Conservation (phyloP, 305 asterid genomes). For the Solanum chacoense region DNA sequence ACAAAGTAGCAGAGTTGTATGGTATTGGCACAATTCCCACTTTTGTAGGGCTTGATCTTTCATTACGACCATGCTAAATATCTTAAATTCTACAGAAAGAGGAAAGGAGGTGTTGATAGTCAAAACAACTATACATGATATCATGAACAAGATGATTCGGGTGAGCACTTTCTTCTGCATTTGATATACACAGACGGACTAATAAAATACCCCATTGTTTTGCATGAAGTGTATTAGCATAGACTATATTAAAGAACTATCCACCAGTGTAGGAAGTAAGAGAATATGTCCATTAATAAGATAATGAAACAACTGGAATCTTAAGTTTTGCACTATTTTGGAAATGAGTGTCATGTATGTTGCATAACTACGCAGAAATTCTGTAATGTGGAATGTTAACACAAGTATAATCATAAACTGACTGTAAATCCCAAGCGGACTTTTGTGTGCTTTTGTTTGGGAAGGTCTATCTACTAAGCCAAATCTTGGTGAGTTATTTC, state of each 20-base stretch:
- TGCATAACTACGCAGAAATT: not conserved
- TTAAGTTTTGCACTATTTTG: not conserved
- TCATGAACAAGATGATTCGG: slow-evolving; percentile 95
- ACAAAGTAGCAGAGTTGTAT: slow-evolving; percentile 94
- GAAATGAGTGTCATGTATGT: not conserved
- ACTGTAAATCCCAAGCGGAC: not conserved
- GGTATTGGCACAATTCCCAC: slow-evolving; percentile 41
- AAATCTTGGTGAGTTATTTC: not conserved
- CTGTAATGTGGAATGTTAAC: not conserved
- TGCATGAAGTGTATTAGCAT: not conserved
- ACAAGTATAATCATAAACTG: not conserved
- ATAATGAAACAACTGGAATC: not conserved
- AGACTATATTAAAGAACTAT: not conserved
- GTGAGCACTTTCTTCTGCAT: slow-evolving; percentile 28
- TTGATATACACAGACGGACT: not conserved
- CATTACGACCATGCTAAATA: slow-evolving; percentile 13
- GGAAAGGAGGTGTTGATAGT: slow-evolving; percentile 88
- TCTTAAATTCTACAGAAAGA: slow-evolving; percentile 37
- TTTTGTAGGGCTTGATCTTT: slow-evolving; percentile 12
- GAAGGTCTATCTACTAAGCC: not conserved
- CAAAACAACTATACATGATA: slow-evolving; percentile 93
- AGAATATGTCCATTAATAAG: not conserved
- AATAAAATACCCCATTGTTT: not conserved
- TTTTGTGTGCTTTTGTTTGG: not conserved
- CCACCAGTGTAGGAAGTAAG: not conserved